A percentile compares a stretch with the other conserved stretches of the same genome.
Conservation (phyloP, 768 basidiomycete species). For the Boletus eberwhitei region DNA sequence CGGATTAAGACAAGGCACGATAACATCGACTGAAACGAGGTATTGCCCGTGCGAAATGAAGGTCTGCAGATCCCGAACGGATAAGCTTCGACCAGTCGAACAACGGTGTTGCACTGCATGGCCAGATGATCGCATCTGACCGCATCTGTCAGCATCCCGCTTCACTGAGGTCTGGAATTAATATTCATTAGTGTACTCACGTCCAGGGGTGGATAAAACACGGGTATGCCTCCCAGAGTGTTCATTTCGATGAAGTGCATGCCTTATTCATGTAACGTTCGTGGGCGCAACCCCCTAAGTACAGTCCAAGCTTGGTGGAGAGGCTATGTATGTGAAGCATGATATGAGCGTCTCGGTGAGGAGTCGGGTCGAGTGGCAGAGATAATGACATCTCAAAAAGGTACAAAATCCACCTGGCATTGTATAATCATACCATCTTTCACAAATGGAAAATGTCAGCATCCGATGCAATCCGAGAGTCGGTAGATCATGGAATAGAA, state of each 20-base stretch:
- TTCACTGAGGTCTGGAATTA: background rate
- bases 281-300: background rate
- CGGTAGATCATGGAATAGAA: conserved; percentile 5
- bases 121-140: background rate
- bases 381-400: background rate
- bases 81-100: background rate
- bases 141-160: background rate
- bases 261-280: background rate
- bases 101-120: background rate
- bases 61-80: background rate
- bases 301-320: background rate
- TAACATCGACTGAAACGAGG: conserved; percentile 2
- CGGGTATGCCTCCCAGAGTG: background rate
- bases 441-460: conserved; percentile 11
- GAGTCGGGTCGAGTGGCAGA: background rate
- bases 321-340: background rate
- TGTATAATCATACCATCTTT: background rate
- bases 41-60: background rate
- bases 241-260: background rate
- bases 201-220: background rate
- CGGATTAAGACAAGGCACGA: background rate
- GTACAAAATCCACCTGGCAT: background rate
- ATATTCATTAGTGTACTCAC: conserved; percentile 1
- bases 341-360: background rate
- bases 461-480: conserved; percentile 6